Evolutionary conservation across 1,284 basidiomycete genomes (phyloP), one percentile per base, ranked within the genome.

Genomic region (Cutaneotrichosporon mucoides): DNA sequence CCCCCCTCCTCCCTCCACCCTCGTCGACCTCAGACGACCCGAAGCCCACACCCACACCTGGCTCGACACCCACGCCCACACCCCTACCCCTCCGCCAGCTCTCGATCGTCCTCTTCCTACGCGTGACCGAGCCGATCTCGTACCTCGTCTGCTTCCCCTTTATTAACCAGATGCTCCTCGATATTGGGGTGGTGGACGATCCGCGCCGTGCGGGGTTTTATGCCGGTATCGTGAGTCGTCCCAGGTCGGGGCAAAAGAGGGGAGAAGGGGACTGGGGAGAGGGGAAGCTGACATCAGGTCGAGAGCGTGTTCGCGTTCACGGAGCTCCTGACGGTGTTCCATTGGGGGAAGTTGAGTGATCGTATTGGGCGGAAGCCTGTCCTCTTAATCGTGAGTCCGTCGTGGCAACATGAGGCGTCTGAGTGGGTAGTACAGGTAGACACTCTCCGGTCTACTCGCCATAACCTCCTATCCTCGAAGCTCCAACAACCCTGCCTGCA

Each of bases 81-180:
- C 72, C 72, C 1, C 54, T 74, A 15, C 72, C 72, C 1, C 68
- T 69, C 38, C 46, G 65, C 6, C 72, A 74, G 55, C 57, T 74
- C 3, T 45, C 60, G 37, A 63, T 74, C 48, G 61, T 69, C 12
- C 72, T 68, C 61, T 67, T 74, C 57, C 63, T 74, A 11, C 61
- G 72, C 13, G 63, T 69, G 6, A 68, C 70, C 2, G 72, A 74
- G 49, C 72, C 72, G 13, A 70, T 74, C 51, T 66, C 66, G 11
- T 74, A 72, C 60, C 63, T 62, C 53, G 53, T 59, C 16, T 54
- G 52, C 45, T 70, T 69, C 61, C 71, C 71, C 4, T 73, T 68
- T 53, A 65, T 73, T 62, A 71, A 73, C 52, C 71, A 74, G 56
- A 71, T 74, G 71, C 48, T 74, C 15, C 45, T 74, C 12, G 70